Percentiles rank a stretch among this genome's conserved stretches.
Conservation (phyloP, 805 yeast genomes). For the Cyberlindnera suaveolens region DNA sequence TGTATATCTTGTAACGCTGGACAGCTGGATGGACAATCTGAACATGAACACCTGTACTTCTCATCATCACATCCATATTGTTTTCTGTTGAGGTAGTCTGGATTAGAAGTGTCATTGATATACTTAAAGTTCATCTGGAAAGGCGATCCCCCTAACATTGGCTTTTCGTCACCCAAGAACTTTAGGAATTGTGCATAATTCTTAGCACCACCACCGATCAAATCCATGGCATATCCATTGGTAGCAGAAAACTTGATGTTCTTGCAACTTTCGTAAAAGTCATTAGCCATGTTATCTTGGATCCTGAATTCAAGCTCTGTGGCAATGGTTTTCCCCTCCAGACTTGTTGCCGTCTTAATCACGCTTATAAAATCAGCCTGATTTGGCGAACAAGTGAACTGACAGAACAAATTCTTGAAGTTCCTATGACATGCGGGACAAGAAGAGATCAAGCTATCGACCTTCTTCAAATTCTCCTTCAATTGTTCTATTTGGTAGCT, state of each 20-base stretch:
- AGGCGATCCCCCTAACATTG: constrained; percentile 90
- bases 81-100: constrained; percentile 17
- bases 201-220: constrained; percentile 95
- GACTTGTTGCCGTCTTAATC: constrained; percentile 42
- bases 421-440: constrained; percentile 92
- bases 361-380: constrained; percentile 73
- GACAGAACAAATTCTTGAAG: constrained; percentile 78
- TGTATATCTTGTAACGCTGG: constrained; percentile 54
- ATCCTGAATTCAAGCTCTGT: constrained; percentile 64
- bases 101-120: constrained; percentile 23
- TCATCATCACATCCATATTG: constrained; percentile 50
- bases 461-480: constrained; percentile 58
- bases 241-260: constrained; percentile 89
- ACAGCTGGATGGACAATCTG: constrained; percentile 81
- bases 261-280: constrained; percentile 78
- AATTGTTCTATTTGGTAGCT: constrained; percentile 51
- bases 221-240: constrained; percentile 93
- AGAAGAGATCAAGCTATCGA: constrained; percentile 74
- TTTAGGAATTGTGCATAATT: constrained; percentile 67
- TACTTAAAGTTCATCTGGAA: constrained; percentile 81
- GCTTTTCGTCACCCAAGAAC: constrained; percentile 92
- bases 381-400: constrained; percentile 84
- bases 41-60: constrained; percentile 73
- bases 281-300: constrained; percentile 51
- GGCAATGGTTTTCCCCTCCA: constrained; percentile 50